These are phyloP conservation scores for Cryptococcus maquisensis DNA, from an alignment of 1,284 basidiomycete species.

Conservation along the genomic window DNA sequence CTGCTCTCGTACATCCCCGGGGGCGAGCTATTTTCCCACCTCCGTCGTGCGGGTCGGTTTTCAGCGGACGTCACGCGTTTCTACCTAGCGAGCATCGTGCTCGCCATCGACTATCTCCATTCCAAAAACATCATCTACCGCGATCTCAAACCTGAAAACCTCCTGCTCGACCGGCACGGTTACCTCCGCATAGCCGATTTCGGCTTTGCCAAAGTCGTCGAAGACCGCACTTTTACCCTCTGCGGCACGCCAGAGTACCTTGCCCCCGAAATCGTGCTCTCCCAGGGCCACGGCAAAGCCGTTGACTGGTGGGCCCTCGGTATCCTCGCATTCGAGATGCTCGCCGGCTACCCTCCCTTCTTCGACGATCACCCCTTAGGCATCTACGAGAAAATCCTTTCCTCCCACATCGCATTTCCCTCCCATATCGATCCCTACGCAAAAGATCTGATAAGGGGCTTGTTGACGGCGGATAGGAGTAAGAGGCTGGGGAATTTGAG, in stretches of 20 bases:
- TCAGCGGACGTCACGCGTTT: slow-evolving; percentile 54
- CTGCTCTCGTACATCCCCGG: slow-evolving; percentile 54
- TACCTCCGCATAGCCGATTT: slow-evolving; percentile 54
- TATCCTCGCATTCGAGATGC: slow-evolving; percentile 53
- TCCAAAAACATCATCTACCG: slow-evolving; percentile 52
- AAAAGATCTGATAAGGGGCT: slow-evolving; percentile 51
- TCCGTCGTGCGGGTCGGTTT: slow-evolving; percentile 51
- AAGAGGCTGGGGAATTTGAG: slow-evolving; percentile 52
- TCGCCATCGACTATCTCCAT: slow-evolving; percentile 53
- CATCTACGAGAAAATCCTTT: slow-evolving; percentile 51
- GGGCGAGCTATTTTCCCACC: slow-evolving; percentile 54
- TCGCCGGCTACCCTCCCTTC: slow-evolving; percentile 51
- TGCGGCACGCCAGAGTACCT: slow-evolving; percentile 53
- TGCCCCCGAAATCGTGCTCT: slow-evolving; percentile 51
- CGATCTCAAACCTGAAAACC: slow-evolving; percentile 55
- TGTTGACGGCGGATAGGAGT: slow-evolving; percentile 51
- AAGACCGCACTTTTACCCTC: slow-evolving; percentile 50
- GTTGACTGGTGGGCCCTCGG: slow-evolving; percentile 56
- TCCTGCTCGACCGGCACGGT: slow-evolving; percentile 50
- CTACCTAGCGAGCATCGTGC: slow-evolving; percentile 53
- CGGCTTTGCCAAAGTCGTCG: slow-evolving; percentile 53
- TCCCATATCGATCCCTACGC: slow-evolving; percentile 51
- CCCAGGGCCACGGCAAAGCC: slow-evolving; percentile 54
- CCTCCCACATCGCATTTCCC: slow-evolving; percentile 51
- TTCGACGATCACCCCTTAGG: slow-evolving; percentile 50